A percentile compares a stretch with the other conserved stretches of the same genome.
phyloP scores from a whole-genome alignment of 2,329 filamentous ascomycete species.

The Epichloe sylvatica region DNA sequence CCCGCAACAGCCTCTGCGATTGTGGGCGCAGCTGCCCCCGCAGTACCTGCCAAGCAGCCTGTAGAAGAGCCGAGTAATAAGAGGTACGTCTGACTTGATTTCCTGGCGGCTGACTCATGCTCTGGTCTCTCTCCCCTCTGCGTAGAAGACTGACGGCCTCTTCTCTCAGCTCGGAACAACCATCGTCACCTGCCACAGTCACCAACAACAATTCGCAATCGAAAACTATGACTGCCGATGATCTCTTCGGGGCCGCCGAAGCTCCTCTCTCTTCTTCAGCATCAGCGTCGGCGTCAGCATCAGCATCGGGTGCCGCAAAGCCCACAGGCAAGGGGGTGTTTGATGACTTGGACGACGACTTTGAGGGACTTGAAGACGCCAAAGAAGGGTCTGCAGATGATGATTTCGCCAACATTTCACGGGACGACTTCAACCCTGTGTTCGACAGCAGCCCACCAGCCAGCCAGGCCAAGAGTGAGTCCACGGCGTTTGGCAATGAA shows the following conservation, averaged over 20 bases:
- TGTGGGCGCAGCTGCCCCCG: conserved; percentile 6
- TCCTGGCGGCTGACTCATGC: no score
- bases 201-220: conserved; percentile 16
- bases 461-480: conserved; percentile 40
- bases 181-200: conserved; percentile 19
- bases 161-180: conserved; percentile 14
- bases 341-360: conserved; percentile 66
- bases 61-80: conserved; percentile 11
- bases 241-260: conserved; percentile 27
- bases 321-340: conserved; percentile 39
- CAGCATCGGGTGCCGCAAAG: conserved; percentile 13
- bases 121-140: no score
- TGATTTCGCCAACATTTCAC: conserved; percentile 62
- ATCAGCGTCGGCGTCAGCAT: neutral
- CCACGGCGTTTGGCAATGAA: conserved; percentile 37
- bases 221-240: conserved; percentile 21
- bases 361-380: conserved; percentile 71
- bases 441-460: conserved; percentile 57
- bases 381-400: conserved; percentile 69
- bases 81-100: conserved; percentile 12
- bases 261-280: neutral
- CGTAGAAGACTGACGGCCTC: neutral
- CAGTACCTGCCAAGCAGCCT: conserved; percentile 14
- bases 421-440: conserved; percentile 67
- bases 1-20: neutral